These are phyloP conservation scores for Sphagnum fallax DNA, from an alignment of 228 moss, liverwort and hornwort species.

Conservation along the genomic window DNA sequence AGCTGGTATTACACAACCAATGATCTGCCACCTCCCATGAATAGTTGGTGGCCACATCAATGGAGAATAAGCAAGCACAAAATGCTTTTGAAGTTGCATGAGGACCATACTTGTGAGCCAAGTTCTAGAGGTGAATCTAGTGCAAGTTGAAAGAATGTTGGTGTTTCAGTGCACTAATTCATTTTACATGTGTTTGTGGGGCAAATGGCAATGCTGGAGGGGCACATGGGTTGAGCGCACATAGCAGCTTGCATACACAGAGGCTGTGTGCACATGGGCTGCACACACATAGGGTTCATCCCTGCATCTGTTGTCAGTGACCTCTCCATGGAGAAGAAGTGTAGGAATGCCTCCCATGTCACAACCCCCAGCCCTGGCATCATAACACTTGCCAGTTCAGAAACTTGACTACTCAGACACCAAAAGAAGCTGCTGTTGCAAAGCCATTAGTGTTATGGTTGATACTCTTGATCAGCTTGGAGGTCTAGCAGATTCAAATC, in stretches of 20 bases:
- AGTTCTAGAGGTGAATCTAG: too few relatives aligned
- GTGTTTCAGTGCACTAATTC: too few relatives aligned
- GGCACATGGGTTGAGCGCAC: slow-evolving; percentile 50
- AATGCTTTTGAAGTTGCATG: too few relatives aligned
- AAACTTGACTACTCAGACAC: background rate
- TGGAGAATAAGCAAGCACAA: too few relatives aligned
- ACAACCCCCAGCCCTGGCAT: slow-evolving; percentile 60
- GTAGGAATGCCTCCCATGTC: slow-evolving; percentile 87
- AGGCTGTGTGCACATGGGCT: slow-evolving; percentile 79
- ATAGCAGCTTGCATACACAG: slow-evolving; percentile 66
- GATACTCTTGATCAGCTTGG: too few relatives aligned
- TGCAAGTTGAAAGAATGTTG: too few relatives aligned
- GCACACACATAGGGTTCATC: slow-evolving; percentile 78
- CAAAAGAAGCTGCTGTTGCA: background rate
- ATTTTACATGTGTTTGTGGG: too few relatives aligned
- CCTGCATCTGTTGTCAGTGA: slow-evolving; percentile 64
- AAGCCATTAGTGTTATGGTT: background rate
- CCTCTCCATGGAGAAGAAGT: slow-evolving; percentile 85
- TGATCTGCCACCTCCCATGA: too few relatives aligned
- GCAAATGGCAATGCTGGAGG: slow-evolving; percentile 1
- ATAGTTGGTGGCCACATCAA: too few relatives aligned
- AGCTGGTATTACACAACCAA: too few relatives aligned
- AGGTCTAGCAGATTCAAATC: too few relatives aligned
- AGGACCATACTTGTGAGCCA: too few relatives aligned
- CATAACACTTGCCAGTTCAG: background rate